Evolutionary conservation across 352 stramenopile species (phyloP).

Genomic region (Blastocystis sp.): DNA sequence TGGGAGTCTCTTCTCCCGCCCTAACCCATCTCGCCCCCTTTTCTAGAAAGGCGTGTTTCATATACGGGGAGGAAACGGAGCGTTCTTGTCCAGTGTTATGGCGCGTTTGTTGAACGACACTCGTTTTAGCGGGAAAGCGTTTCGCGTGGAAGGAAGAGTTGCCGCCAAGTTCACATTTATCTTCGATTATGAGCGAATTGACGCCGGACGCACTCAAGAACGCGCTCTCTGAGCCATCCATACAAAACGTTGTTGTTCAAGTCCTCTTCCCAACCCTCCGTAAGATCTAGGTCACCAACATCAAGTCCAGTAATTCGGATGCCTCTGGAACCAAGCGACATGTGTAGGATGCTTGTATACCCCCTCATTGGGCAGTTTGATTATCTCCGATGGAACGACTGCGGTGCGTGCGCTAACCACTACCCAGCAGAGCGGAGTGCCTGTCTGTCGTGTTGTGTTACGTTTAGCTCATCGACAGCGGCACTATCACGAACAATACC

Average conservation of each 20-base stretch:
- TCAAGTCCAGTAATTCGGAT: constrained; percentile 12
- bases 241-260: constrained; percentile 17
- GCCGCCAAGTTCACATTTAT: constrained; percentile 29
- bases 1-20: neutral
- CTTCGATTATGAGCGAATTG: constrained; percentile 42
- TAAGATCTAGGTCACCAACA: constrained; percentile 3
- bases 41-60: too few relatives aligned
- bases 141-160: neutral
- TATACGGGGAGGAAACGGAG: too few relatives aligned
- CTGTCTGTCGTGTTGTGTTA: neutral
- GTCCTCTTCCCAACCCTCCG: neutral
- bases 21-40: too few relatives aligned
- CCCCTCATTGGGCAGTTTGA: neutral
- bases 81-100: too few relatives aligned
- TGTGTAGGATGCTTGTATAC: neutral
- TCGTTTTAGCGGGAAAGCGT: constrained; percentile 37
- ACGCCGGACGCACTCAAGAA: constrained; percentile 19
- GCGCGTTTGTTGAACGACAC: neutral
- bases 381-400: constrained; percentile 38
- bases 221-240: neutral
- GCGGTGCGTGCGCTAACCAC: constrained; percentile 31
- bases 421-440: neutral
- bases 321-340: constrained; percentile 21
- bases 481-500: constrained; percentile 31
- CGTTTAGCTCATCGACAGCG: constrained; percentile 57